These are phyloP conservation scores for Crithidia bombi DNA, from an alignment of 208 protist genomes.

Conservation along the genomic window DNA sequence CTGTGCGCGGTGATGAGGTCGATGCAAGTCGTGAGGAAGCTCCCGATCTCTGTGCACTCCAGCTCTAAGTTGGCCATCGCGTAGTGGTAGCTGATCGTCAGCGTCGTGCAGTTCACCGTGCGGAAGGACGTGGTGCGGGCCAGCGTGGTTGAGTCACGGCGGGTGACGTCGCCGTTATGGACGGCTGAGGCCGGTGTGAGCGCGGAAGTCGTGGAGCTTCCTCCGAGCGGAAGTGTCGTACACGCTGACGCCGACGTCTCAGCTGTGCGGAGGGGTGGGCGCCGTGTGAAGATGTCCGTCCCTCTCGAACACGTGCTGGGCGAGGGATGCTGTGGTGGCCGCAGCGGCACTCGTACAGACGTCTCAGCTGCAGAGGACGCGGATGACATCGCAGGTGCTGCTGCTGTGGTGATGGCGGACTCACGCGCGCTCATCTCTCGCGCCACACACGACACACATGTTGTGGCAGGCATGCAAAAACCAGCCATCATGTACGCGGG, in stretches of 20 bases:
- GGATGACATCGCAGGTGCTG: background rate
- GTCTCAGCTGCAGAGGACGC: background rate
- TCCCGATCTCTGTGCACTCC: slow-evolving; percentile 30
- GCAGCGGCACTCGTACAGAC: background rate
- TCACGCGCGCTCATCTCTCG: background rate
- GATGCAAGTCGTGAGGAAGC: slow-evolving; percentile 39
- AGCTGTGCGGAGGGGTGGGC: too few relatives aligned
- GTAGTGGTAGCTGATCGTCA: slow-evolving; percentile 39
- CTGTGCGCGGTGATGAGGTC: slow-evolving; percentile 24
- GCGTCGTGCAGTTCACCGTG: slow-evolving; percentile 36
- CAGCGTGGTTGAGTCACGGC: slow-evolving; percentile 21
- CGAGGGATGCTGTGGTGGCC: background rate
- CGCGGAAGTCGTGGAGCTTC: background rate
- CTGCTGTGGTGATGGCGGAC: background rate
- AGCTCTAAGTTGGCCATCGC: slow-evolving; percentile 32
- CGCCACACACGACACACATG: background rate
- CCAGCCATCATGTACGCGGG: too few relatives aligned
- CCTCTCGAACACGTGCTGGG: too few relatives aligned
- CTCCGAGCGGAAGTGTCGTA: background rate
- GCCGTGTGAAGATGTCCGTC: too few relatives aligned
- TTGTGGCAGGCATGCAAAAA: too few relatives aligned
- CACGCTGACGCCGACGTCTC: too few relatives aligned
- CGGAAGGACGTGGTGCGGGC: slow-evolving; percentile 36
- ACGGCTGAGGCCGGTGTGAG: background rate
- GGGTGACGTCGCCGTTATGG: background rate